phyloP scores from a whole-genome alignment of 2,329 filamentous ascomycete genomes.

The Trichophyton mentagrophytes region DNA sequence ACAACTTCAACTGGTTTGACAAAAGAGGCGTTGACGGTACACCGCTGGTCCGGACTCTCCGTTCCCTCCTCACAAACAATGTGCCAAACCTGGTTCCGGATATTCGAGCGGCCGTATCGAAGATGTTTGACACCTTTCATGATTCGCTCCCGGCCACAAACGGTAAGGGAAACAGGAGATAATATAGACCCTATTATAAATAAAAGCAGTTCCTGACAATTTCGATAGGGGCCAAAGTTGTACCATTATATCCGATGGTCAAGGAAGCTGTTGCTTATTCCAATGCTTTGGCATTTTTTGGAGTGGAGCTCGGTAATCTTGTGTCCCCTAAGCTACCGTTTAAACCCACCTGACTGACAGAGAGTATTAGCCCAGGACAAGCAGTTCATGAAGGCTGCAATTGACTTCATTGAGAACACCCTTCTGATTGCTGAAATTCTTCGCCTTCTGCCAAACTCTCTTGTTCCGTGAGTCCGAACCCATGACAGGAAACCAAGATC shows the following conservation, averaged over 20 bases:
- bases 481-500: not conserved
- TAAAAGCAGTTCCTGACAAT: not conserved
- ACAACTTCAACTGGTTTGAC: constrained; percentile 1
- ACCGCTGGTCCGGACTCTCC: not conserved
- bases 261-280: not conserved
- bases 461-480: not conserved
- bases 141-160: not conserved
- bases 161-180: not conserved
- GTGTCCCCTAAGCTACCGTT: not conserved
- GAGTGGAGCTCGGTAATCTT: not conserved
- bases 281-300: constrained; percentile 1
- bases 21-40: not conserved
- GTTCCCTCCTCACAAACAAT: not conserved
- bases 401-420: not conserved
- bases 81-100: not conserved
- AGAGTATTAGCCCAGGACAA: not conserved
- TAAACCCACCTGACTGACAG: not conserved
- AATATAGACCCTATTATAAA: not conserved
- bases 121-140: not conserved
- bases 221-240: not conserved
- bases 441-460: not conserved
- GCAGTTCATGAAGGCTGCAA: not conserved
- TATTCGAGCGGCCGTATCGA: not conserved
- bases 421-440: not conserved
- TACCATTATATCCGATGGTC: not conserved